These are phyloP conservation scores for Sphagnum tenellum DNA, from an alignment of 225 moss, liverwort and hornwort genomes.

Conservation along the genomic window DNA sequence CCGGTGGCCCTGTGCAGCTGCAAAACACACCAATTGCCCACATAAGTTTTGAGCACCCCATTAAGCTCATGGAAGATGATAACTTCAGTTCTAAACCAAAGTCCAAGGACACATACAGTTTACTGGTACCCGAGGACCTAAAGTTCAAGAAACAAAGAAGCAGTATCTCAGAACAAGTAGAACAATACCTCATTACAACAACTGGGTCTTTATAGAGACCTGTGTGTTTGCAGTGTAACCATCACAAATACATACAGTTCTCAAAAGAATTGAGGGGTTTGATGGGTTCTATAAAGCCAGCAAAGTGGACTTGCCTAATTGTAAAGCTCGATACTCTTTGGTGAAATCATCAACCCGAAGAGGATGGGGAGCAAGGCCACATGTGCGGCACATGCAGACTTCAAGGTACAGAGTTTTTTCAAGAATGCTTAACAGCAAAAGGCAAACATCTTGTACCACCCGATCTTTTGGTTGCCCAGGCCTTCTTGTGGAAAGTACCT, in stretches of 20 bases:
- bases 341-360: conserved; percentile 76
- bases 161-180: not conserved
- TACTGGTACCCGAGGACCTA: too few relatives aligned
- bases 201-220: not conserved
- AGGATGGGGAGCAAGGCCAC: conserved; percentile 66
- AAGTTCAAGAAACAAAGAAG: not conserved
- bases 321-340: conserved; percentile 74
- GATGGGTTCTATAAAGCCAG: too few relatives aligned
- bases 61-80: not conserved
- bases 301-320: conserved; percentile 29
- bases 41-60: not conserved
- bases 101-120: too few relatives aligned
- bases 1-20: conserved; percentile 62
- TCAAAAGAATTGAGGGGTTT: too few relatives aligned
- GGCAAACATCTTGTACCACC: conserved; percentile 56
- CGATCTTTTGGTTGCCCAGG: conserved; percentile 38
- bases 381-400: conserved; percentile 66
- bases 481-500: conserved; percentile 34
- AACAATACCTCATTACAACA: not conserved
- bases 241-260: too few relatives aligned
- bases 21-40: conserved; percentile 2
- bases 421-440: conserved; percentile 62
- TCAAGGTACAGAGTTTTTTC: conserved; percentile 79
- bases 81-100: too few relatives aligned
- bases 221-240: too few relatives aligned